Base-by-base conservation (phyloP, 202 grass and related monocot species). In the Panicum hallii region DNA sequence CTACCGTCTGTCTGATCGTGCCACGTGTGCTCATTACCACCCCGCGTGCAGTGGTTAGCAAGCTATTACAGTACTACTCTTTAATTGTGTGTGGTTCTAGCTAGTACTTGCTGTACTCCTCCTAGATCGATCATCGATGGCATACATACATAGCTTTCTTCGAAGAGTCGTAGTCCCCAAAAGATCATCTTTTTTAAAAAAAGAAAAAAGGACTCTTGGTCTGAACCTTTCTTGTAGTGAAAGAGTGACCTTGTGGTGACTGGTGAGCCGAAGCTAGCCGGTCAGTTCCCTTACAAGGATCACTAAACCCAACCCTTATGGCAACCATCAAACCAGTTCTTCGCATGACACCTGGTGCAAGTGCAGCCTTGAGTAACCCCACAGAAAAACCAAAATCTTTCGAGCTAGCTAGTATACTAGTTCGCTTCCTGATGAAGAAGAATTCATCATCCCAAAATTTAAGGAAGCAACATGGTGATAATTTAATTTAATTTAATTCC, bases 261-360 rank as follows among this genome's bases (percentile, higher is more conserved):
- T 81, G 63, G 79, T 71, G 54, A 78, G 57, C 82, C 79, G 47
- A 82, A 89, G 70, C 63, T 76, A 85, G 42, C n/a, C n/a, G 45
- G n/a, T 43, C 43, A 68, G 73, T 60, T 90, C 44, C 84, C 84
- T 90, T 90, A 26, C 66, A 90, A 90, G 88, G 67, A 61, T 86
- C 66, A 74, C 74, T 26, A 64, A 55, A 52, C 63, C 73, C 72
- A 67, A 9, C 3, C 44, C 36, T 55, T 67, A 44, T 55, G 60
- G 58, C 72, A 62, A 62, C 22, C 58, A 62, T 62, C 58, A 62
- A 67, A 8, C 17, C 20, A 60, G 42, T 48, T 69, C 74, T 12
- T 1, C 0, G 3, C 40, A 17, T 83, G 75, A 49, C 69, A 89
- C 20, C 76, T 75, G 82, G 48, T 26, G 40, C 71, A 66, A 20